Conservation (phyloP, 169 alveolate species). For the Theileria parva region DNA sequence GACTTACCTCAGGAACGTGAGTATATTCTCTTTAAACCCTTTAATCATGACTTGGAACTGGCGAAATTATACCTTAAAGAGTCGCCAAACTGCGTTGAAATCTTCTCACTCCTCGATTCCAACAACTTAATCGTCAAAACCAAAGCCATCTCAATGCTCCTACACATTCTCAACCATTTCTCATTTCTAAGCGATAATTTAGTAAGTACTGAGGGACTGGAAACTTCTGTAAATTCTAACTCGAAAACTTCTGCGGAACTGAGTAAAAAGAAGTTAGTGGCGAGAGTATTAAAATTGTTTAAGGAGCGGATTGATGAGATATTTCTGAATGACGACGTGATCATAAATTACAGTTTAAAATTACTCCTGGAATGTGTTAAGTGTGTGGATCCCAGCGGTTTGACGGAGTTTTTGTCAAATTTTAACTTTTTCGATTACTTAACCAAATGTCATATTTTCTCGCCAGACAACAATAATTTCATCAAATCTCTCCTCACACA, state of each 20-base stretch:
- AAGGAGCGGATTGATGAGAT: slow-evolving; percentile 22
- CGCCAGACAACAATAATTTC: not conserved
- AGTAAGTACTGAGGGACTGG: not conserved
- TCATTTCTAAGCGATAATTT: not conserved
- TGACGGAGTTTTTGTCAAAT: not conserved
- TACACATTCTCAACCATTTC: slow-evolving; percentile 10
- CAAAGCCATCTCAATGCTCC: slow-evolving; percentile 39
- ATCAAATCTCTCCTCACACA: not conserved
- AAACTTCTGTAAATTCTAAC: not conserved
- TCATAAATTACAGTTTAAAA: slow-evolving; percentile 31
- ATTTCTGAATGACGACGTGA: slow-evolving; percentile 24
- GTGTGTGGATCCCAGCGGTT: not conserved
- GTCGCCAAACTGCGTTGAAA: slow-evolving; percentile 56
- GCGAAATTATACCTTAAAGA: slow-evolving; percentile 24
- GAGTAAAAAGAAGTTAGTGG: slow-evolving; percentile 12
- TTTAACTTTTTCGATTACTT: slow-evolving; percentile 1
- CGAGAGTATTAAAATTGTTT: slow-evolving; percentile 25
- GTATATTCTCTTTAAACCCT: slow-evolving; percentile 31
- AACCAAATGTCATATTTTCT: not conserved
- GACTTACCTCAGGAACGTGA: slow-evolving; percentile 4
- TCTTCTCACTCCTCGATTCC: slow-evolving; percentile 24
- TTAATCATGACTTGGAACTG: slow-evolving; percentile 20
- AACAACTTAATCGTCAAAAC: slow-evolving; percentile 6
- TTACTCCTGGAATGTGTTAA: slow-evolving; percentile 35
- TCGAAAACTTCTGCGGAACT: not conserved